These are phyloP conservation scores for Acmispon strigosus DNA, from an alignment of 306 rosid genomes.

Conservation along the genomic window DNA sequence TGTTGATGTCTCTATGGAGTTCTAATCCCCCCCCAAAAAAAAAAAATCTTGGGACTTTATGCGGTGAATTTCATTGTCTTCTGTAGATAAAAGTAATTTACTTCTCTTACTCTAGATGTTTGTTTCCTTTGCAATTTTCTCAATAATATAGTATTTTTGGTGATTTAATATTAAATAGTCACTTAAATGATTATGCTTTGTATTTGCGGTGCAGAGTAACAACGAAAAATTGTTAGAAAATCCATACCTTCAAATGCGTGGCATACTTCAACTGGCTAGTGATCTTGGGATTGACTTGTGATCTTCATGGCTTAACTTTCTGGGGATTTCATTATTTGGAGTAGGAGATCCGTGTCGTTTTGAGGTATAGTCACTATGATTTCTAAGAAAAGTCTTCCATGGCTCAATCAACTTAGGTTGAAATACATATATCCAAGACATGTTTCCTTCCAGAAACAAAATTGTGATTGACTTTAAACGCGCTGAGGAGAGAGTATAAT, in stretches of 20 bases:
- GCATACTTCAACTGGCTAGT: slow-evolving; percentile 90
- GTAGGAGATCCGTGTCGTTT: slow-evolving; percentile 18
- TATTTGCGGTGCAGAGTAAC: slow-evolving; percentile 62
- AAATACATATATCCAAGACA: slow-evolving; percentile 21
- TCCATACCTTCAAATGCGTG: slow-evolving; percentile 99
- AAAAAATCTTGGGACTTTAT: background rate
- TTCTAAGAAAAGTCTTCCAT: slow-evolving; percentile 21
- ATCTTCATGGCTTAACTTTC: slow-evolving; percentile 28
- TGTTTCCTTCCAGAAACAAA: slow-evolving; percentile 32
- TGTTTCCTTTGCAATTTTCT: slow-evolving; percentile 14
- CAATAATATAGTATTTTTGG: background rate
- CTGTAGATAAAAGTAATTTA: background rate
- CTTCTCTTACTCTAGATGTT: background rate
- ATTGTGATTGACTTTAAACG: slow-evolving; percentile 25
- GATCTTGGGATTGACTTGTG: slow-evolving; percentile 82
- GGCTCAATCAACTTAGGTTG: slow-evolving; percentile 20
- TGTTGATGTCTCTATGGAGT: background rate
- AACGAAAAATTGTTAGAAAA: slow-evolving; percentile 96
- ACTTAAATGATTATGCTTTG: slow-evolving; percentile 22
- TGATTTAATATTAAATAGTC: slow-evolving; percentile 4
- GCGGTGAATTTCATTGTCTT: background rate
- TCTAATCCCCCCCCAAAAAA: background rate
- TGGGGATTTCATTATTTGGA: slow-evolving; percentile 38
- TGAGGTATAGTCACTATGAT: slow-evolving; percentile 19
- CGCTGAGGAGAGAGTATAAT: slow-evolving; percentile 19